A percentile compares a stretch with the other conserved stretches of the same genome.
Conservation (phyloP, 169 alveolate species). For the Miamiensis avidus region DNA sequence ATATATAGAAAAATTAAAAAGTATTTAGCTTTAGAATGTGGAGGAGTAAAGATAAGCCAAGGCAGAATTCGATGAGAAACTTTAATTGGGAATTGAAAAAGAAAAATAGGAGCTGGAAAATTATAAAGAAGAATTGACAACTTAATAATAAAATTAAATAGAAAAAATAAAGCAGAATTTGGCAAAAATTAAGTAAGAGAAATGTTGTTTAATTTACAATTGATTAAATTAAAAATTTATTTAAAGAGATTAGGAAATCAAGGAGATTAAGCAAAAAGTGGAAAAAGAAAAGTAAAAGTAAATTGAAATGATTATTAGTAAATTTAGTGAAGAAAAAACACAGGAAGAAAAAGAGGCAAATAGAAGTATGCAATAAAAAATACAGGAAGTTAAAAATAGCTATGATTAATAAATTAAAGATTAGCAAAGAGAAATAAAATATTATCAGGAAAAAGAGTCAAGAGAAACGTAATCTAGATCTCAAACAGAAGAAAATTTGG, state of each 20-base stretch:
- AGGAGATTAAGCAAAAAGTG: slow-evolving; percentile 51
- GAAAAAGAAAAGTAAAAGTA: slow-evolving; percentile 53
- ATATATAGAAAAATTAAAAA: slow-evolving; percentile 29
- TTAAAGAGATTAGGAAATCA: slow-evolving; percentile 3
- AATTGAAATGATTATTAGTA: slow-evolving; percentile 60
- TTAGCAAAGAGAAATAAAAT: slow-evolving; percentile 48
- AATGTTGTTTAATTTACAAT: no score
- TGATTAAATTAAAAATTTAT: no score
- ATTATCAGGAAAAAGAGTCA: slow-evolving; percentile 57
- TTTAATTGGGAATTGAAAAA: slow-evolving; percentile 54
- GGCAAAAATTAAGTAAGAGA: slow-evolving; percentile 24
- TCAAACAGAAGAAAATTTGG: slow-evolving; percentile 55
- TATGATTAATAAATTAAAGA: slow-evolving; percentile 44
- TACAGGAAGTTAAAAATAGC: slow-evolving; percentile 51
- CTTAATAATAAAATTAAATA: slow-evolving; percentile 62
- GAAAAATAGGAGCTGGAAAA: slow-evolving; percentile 56
- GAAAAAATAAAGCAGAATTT: slow-evolving; percentile 49
- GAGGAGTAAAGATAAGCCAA: slow-evolving; percentile 58
- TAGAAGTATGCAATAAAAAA: slow-evolving; percentile 47
- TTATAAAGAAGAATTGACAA: slow-evolving; percentile 45
- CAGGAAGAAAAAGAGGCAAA: slow-evolving; percentile 35
- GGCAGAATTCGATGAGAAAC: slow-evolving; percentile 50
- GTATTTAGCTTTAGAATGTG: slow-evolving; percentile 27
- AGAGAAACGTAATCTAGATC: slow-evolving; percentile 9
- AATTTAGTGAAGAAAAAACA: slow-evolving; percentile 61